phyloP scores from a whole-genome alignment of 192 early-diverging fungal species.

The Coemansia sp. region DNA sequence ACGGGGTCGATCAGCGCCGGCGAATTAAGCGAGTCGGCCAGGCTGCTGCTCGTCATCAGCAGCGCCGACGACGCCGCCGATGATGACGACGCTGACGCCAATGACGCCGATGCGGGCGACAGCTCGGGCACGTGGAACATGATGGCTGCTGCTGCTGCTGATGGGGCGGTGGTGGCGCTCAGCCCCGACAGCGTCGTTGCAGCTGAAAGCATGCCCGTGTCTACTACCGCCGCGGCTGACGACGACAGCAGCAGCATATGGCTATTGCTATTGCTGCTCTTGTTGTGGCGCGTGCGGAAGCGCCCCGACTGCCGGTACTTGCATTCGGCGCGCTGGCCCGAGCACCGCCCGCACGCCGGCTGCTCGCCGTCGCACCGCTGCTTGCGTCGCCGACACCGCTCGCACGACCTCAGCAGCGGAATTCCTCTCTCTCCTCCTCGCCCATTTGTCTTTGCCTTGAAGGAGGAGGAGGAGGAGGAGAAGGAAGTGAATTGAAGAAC shows the following conservation, averaged over 20 bases:
- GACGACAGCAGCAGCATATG: too few relatives aligned
- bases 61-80: background rate
- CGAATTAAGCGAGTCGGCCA: too few relatives aligned
- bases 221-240: too few relatives aligned
- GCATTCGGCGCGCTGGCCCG: constrained; percentile 38
- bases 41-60: too few relatives aligned
- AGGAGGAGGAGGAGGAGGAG: too few relatives aligned
- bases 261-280: background rate
- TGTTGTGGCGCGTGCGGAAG: constrained; percentile 50
- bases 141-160: constrained; percentile 5
- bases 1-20: constrained; percentile 28
- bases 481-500: too few relatives aligned
- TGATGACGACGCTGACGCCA: too few relatives aligned
- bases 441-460: background rate
- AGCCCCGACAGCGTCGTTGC: constrained; percentile 7
- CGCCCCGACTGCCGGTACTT: constrained; percentile 47
- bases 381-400: constrained; percentile 50
- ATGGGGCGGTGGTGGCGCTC: background rate
- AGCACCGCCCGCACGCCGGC: constrained; percentile 39
- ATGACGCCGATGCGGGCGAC: too few relatives aligned
- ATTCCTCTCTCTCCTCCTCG: too few relatives aligned
- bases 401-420: constrained; percentile 50
- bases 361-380: constrained; percentile 54
- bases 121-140: constrained; percentile 25
- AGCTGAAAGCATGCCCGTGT: background rate